Percentiles rank a stretch among this genome's conserved stretches.
Evolutionary conservation across 192 early-diverging fungal genomes (phyloP).

Genomic region (Mortierella antarctica): DNA sequence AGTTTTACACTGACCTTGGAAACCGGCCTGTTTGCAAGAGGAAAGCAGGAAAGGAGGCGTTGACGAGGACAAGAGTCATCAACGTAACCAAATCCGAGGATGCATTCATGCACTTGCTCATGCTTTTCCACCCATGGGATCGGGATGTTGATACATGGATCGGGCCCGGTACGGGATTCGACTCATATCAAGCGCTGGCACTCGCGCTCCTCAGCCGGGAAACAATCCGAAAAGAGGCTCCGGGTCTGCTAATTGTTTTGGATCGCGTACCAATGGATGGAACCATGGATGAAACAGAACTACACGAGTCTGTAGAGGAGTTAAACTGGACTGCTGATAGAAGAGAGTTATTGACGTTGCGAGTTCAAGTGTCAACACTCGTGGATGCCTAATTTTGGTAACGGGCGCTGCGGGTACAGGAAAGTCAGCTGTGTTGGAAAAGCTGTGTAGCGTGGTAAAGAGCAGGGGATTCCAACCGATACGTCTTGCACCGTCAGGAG

Average conservation of each 20-base stretch:
- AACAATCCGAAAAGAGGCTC: constrained; percentile 2
- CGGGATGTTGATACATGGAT: constrained; percentile 15
- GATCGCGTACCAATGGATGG: background rate
- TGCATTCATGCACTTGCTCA: constrained; percentile 22
- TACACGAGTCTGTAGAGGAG: background rate
- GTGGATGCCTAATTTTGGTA: constrained; percentile 14
- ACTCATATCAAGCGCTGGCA: constrained; percentile 15
- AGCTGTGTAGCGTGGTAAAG: background rate
- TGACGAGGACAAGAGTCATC: constrained; percentile 15
- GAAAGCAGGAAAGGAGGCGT: background rate
- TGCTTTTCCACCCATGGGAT: constrained; percentile 13
- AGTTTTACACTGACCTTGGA: background rate
- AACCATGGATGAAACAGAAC: background rate
- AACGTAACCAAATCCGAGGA: constrained; percentile 15
- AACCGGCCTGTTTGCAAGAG: background rate
- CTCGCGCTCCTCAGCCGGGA: constrained; percentile 6
- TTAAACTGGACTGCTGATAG: constrained; percentile 13
- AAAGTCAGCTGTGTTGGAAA: constrained; percentile 11
- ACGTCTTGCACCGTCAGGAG: constrained; percentile 5
- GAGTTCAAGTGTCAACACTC: too few relatives aligned
- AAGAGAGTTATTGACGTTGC: constrained; percentile 7
- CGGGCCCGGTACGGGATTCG: constrained; percentile 4
- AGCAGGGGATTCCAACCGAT: constrained; percentile 1
- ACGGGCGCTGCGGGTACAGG: constrained; percentile 31
- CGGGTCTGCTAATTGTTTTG: constrained; percentile 7